Conservation (phyloP, 208 protist genomes). For the Wallacemonas sp. region DNA sequence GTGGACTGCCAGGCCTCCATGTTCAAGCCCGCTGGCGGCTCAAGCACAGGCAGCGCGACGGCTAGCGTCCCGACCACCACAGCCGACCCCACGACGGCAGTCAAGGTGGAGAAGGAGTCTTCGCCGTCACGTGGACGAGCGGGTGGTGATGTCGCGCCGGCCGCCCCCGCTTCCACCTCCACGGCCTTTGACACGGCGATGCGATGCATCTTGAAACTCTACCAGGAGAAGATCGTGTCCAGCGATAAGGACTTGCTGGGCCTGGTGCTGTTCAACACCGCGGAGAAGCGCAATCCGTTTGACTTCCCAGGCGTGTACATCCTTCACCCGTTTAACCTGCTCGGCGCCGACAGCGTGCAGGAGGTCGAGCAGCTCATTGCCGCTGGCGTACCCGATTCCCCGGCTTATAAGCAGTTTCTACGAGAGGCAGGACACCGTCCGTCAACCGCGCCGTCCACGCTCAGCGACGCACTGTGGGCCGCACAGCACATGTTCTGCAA, state of each 20-base stretch:
- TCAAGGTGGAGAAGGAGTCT: conserved; percentile 5
- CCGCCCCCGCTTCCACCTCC: neutral
- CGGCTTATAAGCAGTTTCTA: conserved; percentile 29
- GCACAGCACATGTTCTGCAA: conserved; percentile 66
- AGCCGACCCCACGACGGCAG: neutral
- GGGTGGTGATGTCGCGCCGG: neutral
- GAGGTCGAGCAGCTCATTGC: conserved; percentile 53
- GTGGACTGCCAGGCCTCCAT: conserved; percentile 69
- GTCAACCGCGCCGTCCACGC: neutral
- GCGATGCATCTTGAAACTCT: conserved; percentile 44
- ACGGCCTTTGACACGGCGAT: conserved; percentile 50
- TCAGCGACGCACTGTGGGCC: conserved; percentile 70
- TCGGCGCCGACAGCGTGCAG: conserved; percentile 37
- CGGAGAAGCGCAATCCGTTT: conserved; percentile 18
- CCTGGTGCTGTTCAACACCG: conserved; percentile 80
- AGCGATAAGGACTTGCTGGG: conserved; percentile 54
- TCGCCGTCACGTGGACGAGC: conserved; percentile 1
- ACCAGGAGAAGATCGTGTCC: conserved; percentile 63
- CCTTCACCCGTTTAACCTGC: conserved; percentile 31
- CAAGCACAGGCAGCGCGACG: neutral
- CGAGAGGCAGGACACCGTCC: neutral
- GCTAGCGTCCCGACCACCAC: neutral
- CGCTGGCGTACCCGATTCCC: conserved; percentile 30
- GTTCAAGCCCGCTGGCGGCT: conserved; percentile 26
- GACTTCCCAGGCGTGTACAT: conserved; percentile 67